Evolutionary conservation across 805 yeast species (phyloP), one percentile per base, ranked within the genome.

Genomic region (Candida multigemmis): DNA sequence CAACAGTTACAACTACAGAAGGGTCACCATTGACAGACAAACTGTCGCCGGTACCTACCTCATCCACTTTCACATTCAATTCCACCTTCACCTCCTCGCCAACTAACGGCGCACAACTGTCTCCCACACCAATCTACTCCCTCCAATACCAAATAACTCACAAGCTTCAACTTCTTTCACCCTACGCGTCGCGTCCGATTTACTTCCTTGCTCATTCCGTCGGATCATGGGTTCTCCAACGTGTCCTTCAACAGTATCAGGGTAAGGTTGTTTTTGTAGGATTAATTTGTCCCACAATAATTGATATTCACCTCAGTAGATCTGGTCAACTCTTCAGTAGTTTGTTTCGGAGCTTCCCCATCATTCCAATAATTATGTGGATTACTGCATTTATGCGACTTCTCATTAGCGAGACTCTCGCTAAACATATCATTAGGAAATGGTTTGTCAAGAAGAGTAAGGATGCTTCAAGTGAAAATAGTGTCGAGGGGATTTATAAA

Each of bases 211-310:
- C 84, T 12, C 93, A 81, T 45, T 79, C 89, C 0, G 70, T 80
- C 9, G 93, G 93, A 2, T 62, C 75, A 5, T 81, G 69, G 58
- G 55, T 81, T 23, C 46, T 60, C 3, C 86, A 80, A 45, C 47
- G 79, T 23, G 57, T 73, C 2, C 56, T 70, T 1, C 22, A 33
- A 1, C 46, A 36, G 9, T 25, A 58, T 16, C 29, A 43, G 2
- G 38, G 38, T 2, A 34, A 41, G 12, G 37, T 53, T 16, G 35
- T 50, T 4, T 24, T 71, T 30, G 59, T 69, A 12, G 84, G 85
- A 0, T 53, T 80, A 27, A 55, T 80, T 12, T 77, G 82, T 28
- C 93, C 93, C 1, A 78, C 91, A 0, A 59, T 81, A 12, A 58
- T 63, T 14, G 77, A 78, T 37, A 73, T 81, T 17, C 72, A 73